Evolutionary conservation across 1,139 yeast genomes (phyloP).

Genomic region (Yamadazyma epiphylla): DNA sequence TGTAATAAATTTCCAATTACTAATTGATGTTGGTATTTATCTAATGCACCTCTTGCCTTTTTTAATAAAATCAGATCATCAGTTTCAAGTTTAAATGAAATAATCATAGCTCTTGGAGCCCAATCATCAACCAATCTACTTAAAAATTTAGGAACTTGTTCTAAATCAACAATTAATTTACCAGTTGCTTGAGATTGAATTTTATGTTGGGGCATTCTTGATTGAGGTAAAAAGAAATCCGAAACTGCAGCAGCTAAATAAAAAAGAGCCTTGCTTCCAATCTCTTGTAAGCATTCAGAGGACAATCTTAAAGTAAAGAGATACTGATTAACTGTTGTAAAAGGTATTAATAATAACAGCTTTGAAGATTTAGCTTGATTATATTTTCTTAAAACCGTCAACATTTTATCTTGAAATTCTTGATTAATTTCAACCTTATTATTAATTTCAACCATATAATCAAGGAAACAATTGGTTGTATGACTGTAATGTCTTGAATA

Average conservation of each 20-base stretch:
- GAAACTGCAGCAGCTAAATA: conserved; percentile 97
- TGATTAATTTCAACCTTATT: conserved; percentile 58
- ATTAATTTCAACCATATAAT: conserved; percentile 61
- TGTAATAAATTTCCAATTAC: conserved; percentile 94
- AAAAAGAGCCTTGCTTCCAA: conserved; percentile 60
- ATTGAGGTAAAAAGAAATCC: conserved; percentile 87
- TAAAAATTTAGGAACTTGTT: conserved; percentile 94
- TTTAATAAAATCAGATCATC: conserved; percentile 65
- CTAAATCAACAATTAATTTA: conserved; percentile 76
- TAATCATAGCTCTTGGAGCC: conserved; percentile 95
- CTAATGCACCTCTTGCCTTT: conserved; percentile 76
- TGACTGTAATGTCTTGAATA: conserved; percentile 87
- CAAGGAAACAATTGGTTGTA: conserved; percentile 80
- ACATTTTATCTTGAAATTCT: conserved; percentile 60
- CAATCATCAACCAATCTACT: conserved; percentile 85
- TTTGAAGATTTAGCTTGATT: conserved; percentile 55
- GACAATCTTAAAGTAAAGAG: conserved; percentile 73
- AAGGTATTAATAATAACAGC: conserved; percentile 69
- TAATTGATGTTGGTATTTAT: conserved; percentile 83
- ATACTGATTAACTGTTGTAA: conserved; percentile 93
- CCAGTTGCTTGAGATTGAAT: conserved; percentile 77
- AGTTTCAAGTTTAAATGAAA: conserved; percentile 92
- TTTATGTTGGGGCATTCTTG: conserved; percentile 86
- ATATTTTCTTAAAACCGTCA: conserved; percentile 63
- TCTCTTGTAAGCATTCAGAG: conserved; percentile 54